Conservation (phyloP, 257 asterid genomes). For the Lycium ferocissimum region DNA sequence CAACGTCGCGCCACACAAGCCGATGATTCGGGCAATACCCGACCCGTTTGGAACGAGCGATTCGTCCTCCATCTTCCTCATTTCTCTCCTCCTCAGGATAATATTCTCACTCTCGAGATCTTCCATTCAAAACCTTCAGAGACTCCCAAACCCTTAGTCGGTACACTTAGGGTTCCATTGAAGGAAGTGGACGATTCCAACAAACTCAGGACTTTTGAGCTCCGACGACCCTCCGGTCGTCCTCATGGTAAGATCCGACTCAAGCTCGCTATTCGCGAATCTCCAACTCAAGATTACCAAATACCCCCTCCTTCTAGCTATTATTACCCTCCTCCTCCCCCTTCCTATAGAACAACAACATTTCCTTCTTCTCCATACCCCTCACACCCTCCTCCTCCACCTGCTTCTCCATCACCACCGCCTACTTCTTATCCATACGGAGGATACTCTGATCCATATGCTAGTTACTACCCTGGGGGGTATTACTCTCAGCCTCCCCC, state of each 20-base stretch:
- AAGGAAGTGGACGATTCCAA: conserved; percentile 48
- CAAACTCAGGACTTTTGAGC: conserved; percentile 50
- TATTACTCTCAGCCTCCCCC: conserved; percentile 61
- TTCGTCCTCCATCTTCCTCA: conserved; percentile 64
- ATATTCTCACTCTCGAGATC: conserved; percentile 70
- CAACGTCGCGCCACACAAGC: conserved; percentile 87
- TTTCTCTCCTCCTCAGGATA: conserved; percentile 47
- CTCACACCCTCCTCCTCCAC: conserved; percentile 43
- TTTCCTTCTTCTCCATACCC: conserved; percentile 51
- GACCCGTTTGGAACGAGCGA: conserved; percentile 90
- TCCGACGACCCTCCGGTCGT: conserved; percentile 87
- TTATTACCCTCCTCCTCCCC: conserved; percentile 63
- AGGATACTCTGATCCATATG: conserved; percentile 56
- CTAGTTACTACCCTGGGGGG: conserved; percentile 63
- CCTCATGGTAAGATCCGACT: conserved; percentile 89
- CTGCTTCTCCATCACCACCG: conserved; percentile 47
- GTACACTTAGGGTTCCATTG: conserved; percentile 65
- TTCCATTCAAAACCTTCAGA: conserved; percentile 89
- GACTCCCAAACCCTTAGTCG: conserved; percentile 78
- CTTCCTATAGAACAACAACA: conserved; percentile 61
- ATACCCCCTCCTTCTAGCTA: conserved; percentile 67
- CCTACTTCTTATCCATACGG: conserved; percentile 47
- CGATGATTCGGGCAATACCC: conserved; percentile 69
- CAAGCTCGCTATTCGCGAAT: conserved; percentile 59
- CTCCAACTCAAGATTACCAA: conserved; percentile 61